Evolutionary conservation across 2,329 filamentous ascomycete species (phyloP).

Genomic region (Tolypocladium paradoxum): DNA sequence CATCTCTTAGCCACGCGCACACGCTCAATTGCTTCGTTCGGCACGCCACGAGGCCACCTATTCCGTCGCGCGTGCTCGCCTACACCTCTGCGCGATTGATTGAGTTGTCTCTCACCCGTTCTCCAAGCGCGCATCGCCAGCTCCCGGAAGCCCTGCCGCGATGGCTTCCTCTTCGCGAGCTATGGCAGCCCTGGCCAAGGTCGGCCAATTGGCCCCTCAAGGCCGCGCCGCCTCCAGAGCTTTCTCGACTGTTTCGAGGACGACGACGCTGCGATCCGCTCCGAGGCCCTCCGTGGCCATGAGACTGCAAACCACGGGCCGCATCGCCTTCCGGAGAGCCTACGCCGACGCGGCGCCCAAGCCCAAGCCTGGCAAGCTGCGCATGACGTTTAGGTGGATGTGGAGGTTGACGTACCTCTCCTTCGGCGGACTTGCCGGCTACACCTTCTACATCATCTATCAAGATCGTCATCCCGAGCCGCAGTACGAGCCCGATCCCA

Average conservation of each 20-base stretch:
- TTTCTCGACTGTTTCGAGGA: conserved; percentile 21
- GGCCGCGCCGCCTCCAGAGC: conserved; percentile 19
- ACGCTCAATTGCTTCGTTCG: neutral
- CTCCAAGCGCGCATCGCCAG: conserved; percentile 3
- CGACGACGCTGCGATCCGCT: conserved; percentile 10
- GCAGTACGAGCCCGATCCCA: conserved; percentile 68
- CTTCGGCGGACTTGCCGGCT: conserved; percentile 56
- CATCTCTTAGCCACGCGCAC: neutral
- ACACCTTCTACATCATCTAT: conserved; percentile 73
- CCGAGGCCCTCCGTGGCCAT: conserved; percentile 21
- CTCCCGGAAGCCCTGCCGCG: conserved; percentile 10
- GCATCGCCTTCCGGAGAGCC: conserved; percentile 30
- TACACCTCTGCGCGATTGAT: neutral
- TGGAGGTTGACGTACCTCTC: conserved; percentile 79
- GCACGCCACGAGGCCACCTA: neutral
- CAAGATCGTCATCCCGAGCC: conserved; percentile 69
- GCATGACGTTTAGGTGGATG: conserved; percentile 60
- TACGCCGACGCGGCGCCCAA: conserved; percentile 42
- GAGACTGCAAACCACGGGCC: conserved; percentile 23
- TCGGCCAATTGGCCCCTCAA: conserved; percentile 17
- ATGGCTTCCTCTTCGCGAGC: conserved; percentile 38
- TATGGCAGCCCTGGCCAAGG: conserved; percentile 24
- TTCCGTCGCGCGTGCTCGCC: neutral
- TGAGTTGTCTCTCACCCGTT: neutral
- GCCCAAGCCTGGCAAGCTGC: conserved; percentile 49